Conservation (phyloP, 2,329 filamentous ascomycete genomes). For the Penicillium sp. region DNA sequence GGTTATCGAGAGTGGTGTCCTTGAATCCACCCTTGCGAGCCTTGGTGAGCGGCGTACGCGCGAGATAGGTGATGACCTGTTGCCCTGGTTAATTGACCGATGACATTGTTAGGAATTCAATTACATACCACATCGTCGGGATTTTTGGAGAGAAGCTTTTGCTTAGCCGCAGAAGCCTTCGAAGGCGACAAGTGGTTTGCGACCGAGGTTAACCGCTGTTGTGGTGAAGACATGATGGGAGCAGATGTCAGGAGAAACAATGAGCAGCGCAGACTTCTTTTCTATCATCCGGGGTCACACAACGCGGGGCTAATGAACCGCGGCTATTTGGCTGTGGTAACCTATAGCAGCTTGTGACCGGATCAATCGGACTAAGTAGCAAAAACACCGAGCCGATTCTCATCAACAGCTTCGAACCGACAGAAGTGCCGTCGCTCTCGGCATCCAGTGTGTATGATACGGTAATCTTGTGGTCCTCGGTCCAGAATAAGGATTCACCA, state of each 20-base stretch:
- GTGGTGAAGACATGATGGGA: slow-evolving; percentile 34
- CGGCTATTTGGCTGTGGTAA: slow-evolving; percentile 2
- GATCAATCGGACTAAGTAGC: neutral
- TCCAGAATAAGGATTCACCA: neutral
- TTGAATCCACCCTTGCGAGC: slow-evolving; percentile 40
- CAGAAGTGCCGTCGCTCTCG: slow-evolving; percentile 22
- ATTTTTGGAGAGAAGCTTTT: slow-evolving; percentile 33
- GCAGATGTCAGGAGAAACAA: neutral
- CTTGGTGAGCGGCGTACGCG: slow-evolving; percentile 39
- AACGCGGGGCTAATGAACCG: slow-evolving; percentile 27
- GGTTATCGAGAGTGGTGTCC: slow-evolving; percentile 35
- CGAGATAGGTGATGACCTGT: slow-evolving; percentile 40
- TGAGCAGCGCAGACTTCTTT: slow-evolving; percentile 3
- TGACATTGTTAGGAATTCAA: neutral
- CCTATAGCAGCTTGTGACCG: neutral
- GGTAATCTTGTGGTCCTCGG: slow-evolving; percentile 24
- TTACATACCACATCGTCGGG: slow-evolving; percentile 39
- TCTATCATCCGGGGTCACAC: neutral
- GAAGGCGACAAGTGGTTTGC: slow-evolving; percentile 37
- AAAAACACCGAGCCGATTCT: neutral
- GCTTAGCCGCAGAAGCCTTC: slow-evolving; percentile 24
- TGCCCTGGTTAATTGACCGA: neutral
- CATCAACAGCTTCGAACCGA: slow-evolving; percentile 16
- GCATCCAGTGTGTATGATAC: slow-evolving; percentile 25
- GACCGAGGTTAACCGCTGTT: slow-evolving; percentile 40